A percentile compares a stretch with the other conserved stretches of the same genome.
Evolutionary conservation across 2,329 filamentous ascomycete genomes (phyloP).

Genomic region (Shiraia sp.): DNA sequence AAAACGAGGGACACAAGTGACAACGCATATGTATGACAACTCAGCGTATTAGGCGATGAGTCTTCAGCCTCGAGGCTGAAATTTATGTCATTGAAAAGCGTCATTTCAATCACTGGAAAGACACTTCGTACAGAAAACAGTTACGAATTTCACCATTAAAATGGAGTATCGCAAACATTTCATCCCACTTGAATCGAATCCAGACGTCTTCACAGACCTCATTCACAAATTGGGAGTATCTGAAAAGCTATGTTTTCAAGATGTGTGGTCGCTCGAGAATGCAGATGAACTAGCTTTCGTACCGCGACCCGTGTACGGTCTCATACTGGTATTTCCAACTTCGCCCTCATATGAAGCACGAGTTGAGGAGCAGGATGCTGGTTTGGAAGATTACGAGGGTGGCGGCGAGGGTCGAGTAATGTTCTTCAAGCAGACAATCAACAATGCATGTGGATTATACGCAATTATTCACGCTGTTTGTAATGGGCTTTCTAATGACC

Average conservation of each 20-base stretch:
- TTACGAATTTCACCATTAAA: no score
- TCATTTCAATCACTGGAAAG: no score
- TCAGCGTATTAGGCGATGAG: no score
- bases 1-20: no score
- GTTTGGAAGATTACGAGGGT: slow-evolving; percentile 63
- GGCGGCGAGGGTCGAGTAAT: slow-evolving; percentile 73
- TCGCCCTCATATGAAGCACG: slow-evolving; percentile 75
- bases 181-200: slow-evolving; percentile 67
- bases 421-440: slow-evolving; percentile 94
- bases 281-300: slow-evolving; percentile 79
- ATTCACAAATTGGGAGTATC: slow-evolving; percentile 82
- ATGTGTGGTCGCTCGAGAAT: slow-evolving; percentile 86
- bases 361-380: slow-evolving; percentile 71
- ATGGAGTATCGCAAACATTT: slow-evolving; percentile 26
- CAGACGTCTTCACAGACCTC: slow-evolving; percentile 82
- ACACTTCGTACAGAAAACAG: no score
- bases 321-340: slow-evolving; percentile 91
- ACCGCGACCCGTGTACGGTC: slow-evolving; percentile 79
- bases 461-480: slow-evolving; percentile 79
- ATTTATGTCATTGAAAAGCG: no score
- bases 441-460: slow-evolving; percentile 91
- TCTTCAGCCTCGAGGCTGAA: no score
- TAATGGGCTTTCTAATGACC: slow-evolving; percentile 71
- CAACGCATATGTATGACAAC: no score
- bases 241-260: slow-evolving; percentile 71